These are phyloP conservation scores for Saccharomycopsis javanensis DNA, from an alignment of 805 yeast genomes.

Conservation along the genomic window DNA sequence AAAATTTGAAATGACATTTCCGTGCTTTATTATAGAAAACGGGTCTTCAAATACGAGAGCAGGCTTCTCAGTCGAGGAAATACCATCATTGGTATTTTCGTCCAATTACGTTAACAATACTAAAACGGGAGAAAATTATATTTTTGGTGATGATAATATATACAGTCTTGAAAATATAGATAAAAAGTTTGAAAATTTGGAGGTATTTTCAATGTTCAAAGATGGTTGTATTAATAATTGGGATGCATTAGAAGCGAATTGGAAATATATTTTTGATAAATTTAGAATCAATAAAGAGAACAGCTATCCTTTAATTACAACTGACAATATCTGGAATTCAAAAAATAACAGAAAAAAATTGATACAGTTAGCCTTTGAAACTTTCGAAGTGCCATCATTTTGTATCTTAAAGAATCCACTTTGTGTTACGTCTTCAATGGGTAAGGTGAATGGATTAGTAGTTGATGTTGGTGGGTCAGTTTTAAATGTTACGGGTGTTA, in stretches of 20 bases:
- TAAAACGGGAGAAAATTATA: constrained; percentile 25
- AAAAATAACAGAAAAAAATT: constrained; percentile 45
- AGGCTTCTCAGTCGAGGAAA: constrained; percentile 56
- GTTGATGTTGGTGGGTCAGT: constrained; percentile 70
- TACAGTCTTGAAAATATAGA: constrained; percentile 21
- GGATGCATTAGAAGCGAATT: constrained; percentile 56
- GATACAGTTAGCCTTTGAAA: constrained; percentile 67
- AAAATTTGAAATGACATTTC: constrained; percentile 21
- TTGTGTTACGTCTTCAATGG: constrained; percentile 68
- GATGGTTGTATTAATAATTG: constrained; percentile 54
- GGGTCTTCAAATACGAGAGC: constrained; percentile 59
- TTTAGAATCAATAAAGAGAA: constrained; percentile 37
- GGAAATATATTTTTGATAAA: constrained; percentile 53
- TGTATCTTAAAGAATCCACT: constrained; percentile 69
- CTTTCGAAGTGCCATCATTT: constrained; percentile 64
- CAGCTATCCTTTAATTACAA: constrained; percentile 27
- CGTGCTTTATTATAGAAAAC: constrained; percentile 63
- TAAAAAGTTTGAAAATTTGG: constrained; percentile 12
- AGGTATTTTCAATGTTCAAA: constrained; percentile 21
- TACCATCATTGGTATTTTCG: constrained; percentile 50
- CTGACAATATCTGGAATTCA: constrained; percentile 66
- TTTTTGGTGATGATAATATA: constrained; percentile 40
- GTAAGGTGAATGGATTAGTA: constrained; percentile 68
- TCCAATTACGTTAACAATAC: constrained; percentile 40
- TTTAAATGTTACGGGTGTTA: constrained; percentile 64